phyloP scores from a whole-genome alignment of 2,329 filamentous ascomycete genomes.

The Penicillium sp. region DNA sequence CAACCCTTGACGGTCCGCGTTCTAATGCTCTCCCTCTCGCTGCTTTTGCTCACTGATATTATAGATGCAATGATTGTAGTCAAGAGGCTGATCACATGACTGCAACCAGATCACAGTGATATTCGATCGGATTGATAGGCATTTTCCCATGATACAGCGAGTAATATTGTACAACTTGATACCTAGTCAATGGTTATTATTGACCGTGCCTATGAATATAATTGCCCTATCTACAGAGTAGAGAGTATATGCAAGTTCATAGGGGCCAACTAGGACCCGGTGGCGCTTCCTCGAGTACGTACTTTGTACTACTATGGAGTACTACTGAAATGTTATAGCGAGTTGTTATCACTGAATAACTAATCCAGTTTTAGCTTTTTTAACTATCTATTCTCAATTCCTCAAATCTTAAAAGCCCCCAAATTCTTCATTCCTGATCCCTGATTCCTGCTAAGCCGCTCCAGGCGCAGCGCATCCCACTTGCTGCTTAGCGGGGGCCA shows the following conservation, averaged over 20 bases:
- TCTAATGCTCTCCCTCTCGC: too few relatives aligned
- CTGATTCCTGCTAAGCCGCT: not conserved
- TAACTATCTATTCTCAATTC: not conserved
- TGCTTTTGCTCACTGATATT: too few relatives aligned
- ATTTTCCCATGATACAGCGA: not conserved
- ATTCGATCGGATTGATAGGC: too few relatives aligned
- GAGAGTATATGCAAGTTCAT: too few relatives aligned
- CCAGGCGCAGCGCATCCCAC: slow-evolving; percentile 13
- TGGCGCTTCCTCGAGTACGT: not conserved
- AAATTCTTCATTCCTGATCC: not conserved
- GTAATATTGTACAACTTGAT: not conserved
- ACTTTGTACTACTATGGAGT: too few relatives aligned
- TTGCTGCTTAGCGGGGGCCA: slow-evolving; percentile 15
- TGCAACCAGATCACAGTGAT: too few relatives aligned
- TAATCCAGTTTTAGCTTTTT: not conserved
- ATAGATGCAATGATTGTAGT: too few relatives aligned
- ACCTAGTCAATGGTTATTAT: not conserved
- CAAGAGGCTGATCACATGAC: too few relatives aligned
- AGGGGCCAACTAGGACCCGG: not conserved
- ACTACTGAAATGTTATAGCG: not conserved
- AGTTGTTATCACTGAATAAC: too few relatives aligned
- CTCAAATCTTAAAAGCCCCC: not conserved
- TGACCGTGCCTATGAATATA: not conserved
- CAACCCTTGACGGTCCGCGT: too few relatives aligned
- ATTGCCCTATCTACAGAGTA: too few relatives aligned